Evolutionary conservation across 1,139 yeast genomes (phyloP).

Genomic region (Torulaspora pretoriensis): DNA sequence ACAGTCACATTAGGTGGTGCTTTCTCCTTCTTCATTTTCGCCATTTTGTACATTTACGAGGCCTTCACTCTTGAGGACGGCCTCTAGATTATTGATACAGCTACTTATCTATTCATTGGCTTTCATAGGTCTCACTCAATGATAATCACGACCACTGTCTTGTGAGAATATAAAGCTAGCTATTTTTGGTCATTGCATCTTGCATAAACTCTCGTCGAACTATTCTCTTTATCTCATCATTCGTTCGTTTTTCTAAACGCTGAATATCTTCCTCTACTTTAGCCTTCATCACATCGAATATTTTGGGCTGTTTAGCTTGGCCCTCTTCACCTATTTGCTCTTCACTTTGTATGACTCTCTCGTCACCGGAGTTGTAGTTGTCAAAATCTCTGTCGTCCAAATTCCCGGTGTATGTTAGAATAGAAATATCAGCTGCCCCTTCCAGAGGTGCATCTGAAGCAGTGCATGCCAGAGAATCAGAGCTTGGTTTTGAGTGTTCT

Average conservation of each 20-base stretch:
- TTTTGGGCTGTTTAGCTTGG: background rate
- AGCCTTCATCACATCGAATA: slow-evolving; percentile 4
- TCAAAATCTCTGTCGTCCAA: slow-evolving; percentile 3
- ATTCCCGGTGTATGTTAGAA: slow-evolving; percentile 2
- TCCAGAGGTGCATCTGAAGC: background rate
- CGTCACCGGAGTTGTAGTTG: background rate
- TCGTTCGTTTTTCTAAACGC: slow-evolving; percentile 40
- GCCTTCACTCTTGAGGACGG: slow-evolving; percentile 38
- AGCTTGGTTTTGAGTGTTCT: background rate
- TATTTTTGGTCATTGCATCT: slow-evolving; percentile 9
- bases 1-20: slow-evolving; percentile 92
- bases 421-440: background rate
- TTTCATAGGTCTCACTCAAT: too few relatives aligned
- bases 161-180: background rate
- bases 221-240: slow-evolving; percentile 39
- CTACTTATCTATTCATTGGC: background rate
- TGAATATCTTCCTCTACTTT: slow-evolving; percentile 37
- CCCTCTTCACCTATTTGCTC: too few relatives aligned
- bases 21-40: slow-evolving; percentile 74
- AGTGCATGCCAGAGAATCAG: background rate
- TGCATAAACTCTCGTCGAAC: slow-evolving; percentile 39
- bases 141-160: too few relatives aligned
- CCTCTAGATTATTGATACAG: background rate
- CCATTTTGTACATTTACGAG: slow-evolving; percentile 72
- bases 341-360: too few relatives aligned